Evolutionary conservation across 2,329 filamentous ascomycete species (phyloP).

Genomic region (Fusarium longipes): DNA sequence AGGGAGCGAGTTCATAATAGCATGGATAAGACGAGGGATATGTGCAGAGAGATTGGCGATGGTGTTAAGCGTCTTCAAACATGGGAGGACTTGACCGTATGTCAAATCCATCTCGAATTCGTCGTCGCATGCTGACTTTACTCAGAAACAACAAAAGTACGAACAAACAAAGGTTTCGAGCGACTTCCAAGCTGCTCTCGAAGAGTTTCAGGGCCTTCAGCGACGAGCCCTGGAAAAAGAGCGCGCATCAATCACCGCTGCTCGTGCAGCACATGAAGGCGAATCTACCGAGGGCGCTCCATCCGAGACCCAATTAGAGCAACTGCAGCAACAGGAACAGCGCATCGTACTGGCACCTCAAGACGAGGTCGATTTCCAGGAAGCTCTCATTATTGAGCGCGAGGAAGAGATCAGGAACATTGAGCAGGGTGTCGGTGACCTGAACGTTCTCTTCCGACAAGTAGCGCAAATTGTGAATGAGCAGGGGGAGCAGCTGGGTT

Average conservation of each 20-base stretch:
- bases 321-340: slow-evolving; percentile 72
- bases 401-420: slow-evolving; percentile 98
- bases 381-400: slow-evolving; percentile 93
- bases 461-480: slow-evolving; percentile 97
- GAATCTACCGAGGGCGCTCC: slow-evolving; percentile 53
- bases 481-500: slow-evolving; percentile 89
- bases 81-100: slow-evolving; percentile 85
- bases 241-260: slow-evolving; percentile 84
- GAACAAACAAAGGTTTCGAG: slow-evolving; percentile 94
- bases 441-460: slow-evolving; percentile 97
- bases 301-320: slow-evolving; percentile 59
- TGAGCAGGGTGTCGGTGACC: slow-evolving; percentile 92
- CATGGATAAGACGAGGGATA: slow-evolving; percentile 84
- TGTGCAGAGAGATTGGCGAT: slow-evolving; percentile 92
- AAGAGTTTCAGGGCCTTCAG: slow-evolving; percentile 94
- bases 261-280: slow-evolving; percentile 81
- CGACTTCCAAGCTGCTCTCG: slow-evolving; percentile 88
- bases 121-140: slow-evolving; percentile 25
- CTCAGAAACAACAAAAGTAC: slow-evolving; percentile 91
- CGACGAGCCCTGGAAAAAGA: slow-evolving; percentile 92
- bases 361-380: slow-evolving; percentile 97
- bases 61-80: slow-evolving; percentile 91
- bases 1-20: slow-evolving; percentile 90
- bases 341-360: slow-evolving; percentile 86
- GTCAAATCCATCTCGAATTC: slow-evolving; percentile 42